Evolutionary conservation across 495 filamentous ascomycete genomes (phyloP).

Genomic region (Neurospora sp.): DNA sequence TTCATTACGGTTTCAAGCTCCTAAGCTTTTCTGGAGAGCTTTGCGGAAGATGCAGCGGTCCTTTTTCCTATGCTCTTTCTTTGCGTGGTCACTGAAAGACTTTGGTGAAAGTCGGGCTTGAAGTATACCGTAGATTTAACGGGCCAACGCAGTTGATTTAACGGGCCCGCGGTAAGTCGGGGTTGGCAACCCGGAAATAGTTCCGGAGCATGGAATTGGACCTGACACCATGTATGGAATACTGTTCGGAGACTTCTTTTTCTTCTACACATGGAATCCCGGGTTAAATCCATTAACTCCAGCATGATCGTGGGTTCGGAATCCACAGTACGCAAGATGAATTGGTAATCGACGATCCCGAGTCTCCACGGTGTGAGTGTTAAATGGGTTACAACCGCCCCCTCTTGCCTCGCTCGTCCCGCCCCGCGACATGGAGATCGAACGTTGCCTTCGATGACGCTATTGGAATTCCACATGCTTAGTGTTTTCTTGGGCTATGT

Average conservation of each 20-base stretch:
- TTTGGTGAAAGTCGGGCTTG: too few relatives aligned
- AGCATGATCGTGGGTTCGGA: neutral
- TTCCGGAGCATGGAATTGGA: neutral
- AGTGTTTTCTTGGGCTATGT: neutral
- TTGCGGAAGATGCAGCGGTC: too few relatives aligned
- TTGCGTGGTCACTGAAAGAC: too few relatives aligned
- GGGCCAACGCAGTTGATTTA: too few relatives aligned
- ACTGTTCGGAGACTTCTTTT: neutral
- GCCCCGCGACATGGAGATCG: neutral
- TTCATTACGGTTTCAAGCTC: too few relatives aligned
- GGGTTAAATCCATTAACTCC: neutral
- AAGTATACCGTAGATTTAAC: too few relatives aligned
- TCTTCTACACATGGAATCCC: neutral
- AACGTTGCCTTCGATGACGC: neutral
- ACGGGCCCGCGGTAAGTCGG: neutral
- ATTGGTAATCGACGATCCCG: neutral
- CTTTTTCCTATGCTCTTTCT: too few relatives aligned
- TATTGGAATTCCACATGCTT: neutral
- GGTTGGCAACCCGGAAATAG: neutral
- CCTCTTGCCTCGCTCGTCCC: neutral
- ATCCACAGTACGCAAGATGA: neutral
- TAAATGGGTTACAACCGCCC: neutral
- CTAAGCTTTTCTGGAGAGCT: too few relatives aligned
- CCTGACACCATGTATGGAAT: neutral
- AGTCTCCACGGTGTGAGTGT: neutral